Conservation (phyloP, 768 basidiomycete species). For the Termitomyces titanicus region DNA sequence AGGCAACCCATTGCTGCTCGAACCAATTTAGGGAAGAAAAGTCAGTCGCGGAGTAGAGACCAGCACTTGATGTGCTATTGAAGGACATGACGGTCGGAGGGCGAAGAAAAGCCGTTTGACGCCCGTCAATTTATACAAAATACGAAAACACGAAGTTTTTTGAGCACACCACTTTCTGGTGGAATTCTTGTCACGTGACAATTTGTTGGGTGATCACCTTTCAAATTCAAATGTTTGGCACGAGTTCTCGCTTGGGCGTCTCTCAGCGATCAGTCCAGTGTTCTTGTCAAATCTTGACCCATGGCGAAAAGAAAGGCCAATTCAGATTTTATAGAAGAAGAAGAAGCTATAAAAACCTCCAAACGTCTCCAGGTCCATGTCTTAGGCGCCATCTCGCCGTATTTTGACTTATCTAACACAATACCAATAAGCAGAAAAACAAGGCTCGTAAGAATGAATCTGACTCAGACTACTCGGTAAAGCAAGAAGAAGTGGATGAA, state of each 20-base stretch:
- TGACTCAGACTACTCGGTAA: slow-evolving; percentile 12
- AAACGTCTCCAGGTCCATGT: slow-evolving; percentile 8
- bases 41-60: slow-evolving; percentile 58
- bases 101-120: slow-evolving; percentile 5
- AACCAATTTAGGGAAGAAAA: slow-evolving; percentile 59
- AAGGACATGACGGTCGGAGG: slow-evolving; percentile 43
- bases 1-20: slow-evolving; percentile 80
- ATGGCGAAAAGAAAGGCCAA: slow-evolving; percentile 27
- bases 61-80: slow-evolving; percentile 34
- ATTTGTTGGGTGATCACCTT: neutral
- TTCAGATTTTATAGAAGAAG: slow-evolving; percentile 4
- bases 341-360: slow-evolving; percentile 2
- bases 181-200: slow-evolving; percentile 10
- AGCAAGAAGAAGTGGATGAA: slow-evolving; percentile 19
- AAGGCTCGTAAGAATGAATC: slow-evolving; percentile 8
- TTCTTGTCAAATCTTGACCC: neutral
- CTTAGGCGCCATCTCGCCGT: neutral
- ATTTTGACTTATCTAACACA: neutral
- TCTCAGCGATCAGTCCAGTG: neutral
- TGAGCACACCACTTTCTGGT: slow-evolving; percentile 15
- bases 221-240: no score
- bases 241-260: no score
- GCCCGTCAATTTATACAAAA: slow-evolving; percentile 7
- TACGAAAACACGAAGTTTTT: neutral
- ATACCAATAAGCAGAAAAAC: slow-evolving; percentile 5